Conservation (phyloP, 2,329 filamentous ascomycete genomes). For the Thyridium curvatum region DNA sequence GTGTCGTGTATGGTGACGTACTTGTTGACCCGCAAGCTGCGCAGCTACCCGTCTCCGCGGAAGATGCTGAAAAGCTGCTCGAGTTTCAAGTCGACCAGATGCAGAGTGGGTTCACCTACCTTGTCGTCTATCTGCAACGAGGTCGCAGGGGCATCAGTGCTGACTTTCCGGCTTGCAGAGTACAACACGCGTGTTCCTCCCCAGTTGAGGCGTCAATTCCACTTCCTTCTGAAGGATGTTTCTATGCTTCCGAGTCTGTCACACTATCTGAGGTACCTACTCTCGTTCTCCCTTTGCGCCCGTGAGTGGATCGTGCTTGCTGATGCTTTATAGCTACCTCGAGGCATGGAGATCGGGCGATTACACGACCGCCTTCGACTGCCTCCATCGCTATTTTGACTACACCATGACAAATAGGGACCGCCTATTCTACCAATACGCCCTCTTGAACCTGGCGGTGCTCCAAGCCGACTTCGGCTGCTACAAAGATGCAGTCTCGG, state of each 20-base stretch:
- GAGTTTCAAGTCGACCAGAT: conserved; percentile 86
- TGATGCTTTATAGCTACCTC: conserved; percentile 56
- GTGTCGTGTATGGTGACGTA: conserved; percentile 47
- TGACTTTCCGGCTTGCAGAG: no score
- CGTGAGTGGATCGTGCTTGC: conserved; percentile 7
- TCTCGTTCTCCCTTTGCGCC: background rate
- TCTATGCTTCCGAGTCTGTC: background rate
- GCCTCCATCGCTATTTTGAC: conserved; percentile 91
- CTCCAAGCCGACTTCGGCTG: conserved; percentile 94
- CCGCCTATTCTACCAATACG: conserved; percentile 87
- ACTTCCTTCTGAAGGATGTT: background rate
- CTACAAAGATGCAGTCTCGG: conserved; percentile 80
- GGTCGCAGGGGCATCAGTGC: no score
- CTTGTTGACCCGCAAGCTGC: conserved; percentile 24
- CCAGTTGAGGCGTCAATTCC: background rate
- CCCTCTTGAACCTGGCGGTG: conserved; percentile 85
- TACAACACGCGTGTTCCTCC: background rate
- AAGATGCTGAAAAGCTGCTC: conserved; percentile 74
- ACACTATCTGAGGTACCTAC: background rate
- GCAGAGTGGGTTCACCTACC: conserved; percentile 71
- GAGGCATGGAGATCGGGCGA: conserved; percentile 91
- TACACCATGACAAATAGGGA: conserved; percentile 86
- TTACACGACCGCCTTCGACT: conserved; percentile 83
- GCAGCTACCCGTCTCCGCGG: conserved; percentile 55
- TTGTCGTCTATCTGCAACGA: no score